Conservation (phyloP, 2,329 filamentous ascomycete genomes). For the Aureobasidium zeae region DNA sequence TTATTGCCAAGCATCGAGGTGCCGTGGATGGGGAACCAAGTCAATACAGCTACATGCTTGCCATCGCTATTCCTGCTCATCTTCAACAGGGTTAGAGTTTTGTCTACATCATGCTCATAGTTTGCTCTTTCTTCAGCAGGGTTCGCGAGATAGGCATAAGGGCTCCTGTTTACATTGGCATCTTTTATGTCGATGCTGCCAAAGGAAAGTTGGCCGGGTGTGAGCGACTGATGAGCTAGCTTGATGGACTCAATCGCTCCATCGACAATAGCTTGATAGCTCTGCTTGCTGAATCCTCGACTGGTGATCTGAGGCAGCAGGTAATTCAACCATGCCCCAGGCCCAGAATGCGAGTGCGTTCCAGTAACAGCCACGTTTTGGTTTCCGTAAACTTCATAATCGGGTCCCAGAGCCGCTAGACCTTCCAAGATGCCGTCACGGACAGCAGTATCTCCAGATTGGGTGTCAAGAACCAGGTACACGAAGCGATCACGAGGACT, state of each 20-base stretch:
- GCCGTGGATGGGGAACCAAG: slow-evolving; percentile 88
- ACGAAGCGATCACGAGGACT: slow-evolving; percentile 64
- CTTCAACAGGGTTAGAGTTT: slow-evolving; percentile 67
- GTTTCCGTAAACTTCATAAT: slow-evolving; percentile 65
- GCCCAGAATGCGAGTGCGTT: slow-evolving; percentile 86
- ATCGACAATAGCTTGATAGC: slow-evolving; percentile 80
- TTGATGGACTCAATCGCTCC: slow-evolving; percentile 74
- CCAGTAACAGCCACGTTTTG: slow-evolving; percentile 83
- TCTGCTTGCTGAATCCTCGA: slow-evolving; percentile 75
- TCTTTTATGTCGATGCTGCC: slow-evolving; percentile 61
- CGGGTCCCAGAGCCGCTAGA: slow-evolving; percentile 56
- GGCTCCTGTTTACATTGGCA: slow-evolving; percentile 81
- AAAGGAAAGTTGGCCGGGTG: slow-evolving; percentile 60
- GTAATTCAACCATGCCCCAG: slow-evolving; percentile 91
- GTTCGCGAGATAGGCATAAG: slow-evolving; percentile 81
- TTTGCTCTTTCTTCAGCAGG: slow-evolving; percentile 62
- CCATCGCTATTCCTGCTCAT: slow-evolving; percentile 60
- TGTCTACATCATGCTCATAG: slow-evolving; percentile 62
- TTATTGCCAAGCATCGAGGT: slow-evolving; percentile 89
- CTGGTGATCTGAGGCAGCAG: slow-evolving; percentile 84
- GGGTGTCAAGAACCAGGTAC: slow-evolving; percentile 79
- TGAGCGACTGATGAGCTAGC: slow-evolving; percentile 64
- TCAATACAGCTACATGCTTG: slow-evolving; percentile 71
- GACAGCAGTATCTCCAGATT: slow-evolving; percentile 81
- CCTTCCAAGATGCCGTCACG: slow-evolving; percentile 77